Evolutionary conservation across 441 rosid genomes (phyloP), one percentile per base, ranked within the genome.

Genomic region (Croton setiger): DNA sequence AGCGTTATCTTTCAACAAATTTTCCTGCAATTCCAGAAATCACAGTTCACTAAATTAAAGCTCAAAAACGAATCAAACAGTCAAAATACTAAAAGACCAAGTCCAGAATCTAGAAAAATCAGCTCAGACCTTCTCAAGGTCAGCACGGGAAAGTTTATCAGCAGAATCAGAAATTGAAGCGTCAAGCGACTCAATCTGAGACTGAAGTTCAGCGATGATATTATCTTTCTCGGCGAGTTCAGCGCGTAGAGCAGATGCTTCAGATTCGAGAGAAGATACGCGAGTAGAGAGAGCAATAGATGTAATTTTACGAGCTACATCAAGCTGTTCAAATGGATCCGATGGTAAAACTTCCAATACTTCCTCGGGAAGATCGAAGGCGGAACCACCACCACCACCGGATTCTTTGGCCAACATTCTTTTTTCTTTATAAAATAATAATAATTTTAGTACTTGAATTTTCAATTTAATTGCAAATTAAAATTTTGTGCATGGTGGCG

Each of bases 241-340:
- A 66, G 76, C 72, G 1, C 79, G 87, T 64, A 91, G 83, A 39
- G 76, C 78, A 58, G 90, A 83, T 27, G 87, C 79, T 77, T 91
- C 94, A 7, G 89, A 76, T 81, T 93, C 98, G 58, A 93, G 98
- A 7, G 84, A 65, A 5, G 90, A 87, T 79, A 91, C 88, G 66
- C 98, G 98, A 43, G 94, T 80, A 31, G 94, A 78, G 72, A 93
- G 89, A 13, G 98, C 98, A 70, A 91, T 76, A 74, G 97, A 93
- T 20, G 97, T 93, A 91, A 91, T 93, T 55, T 91, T 93, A 48
- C 98, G 96, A 45, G 97, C 98, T 72, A 93, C 91, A 76, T 91
- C 97, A 14, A 93, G 93, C 69, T 89, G 98, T 20, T 89, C 88
- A 73, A 87, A 93, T 0, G 98, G 98, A 88, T 93, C 96, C 17